Evolutionary conservation across 768 basidiomycete genomes (phyloP).

Genomic region (Naganishia antarctica): DNA sequence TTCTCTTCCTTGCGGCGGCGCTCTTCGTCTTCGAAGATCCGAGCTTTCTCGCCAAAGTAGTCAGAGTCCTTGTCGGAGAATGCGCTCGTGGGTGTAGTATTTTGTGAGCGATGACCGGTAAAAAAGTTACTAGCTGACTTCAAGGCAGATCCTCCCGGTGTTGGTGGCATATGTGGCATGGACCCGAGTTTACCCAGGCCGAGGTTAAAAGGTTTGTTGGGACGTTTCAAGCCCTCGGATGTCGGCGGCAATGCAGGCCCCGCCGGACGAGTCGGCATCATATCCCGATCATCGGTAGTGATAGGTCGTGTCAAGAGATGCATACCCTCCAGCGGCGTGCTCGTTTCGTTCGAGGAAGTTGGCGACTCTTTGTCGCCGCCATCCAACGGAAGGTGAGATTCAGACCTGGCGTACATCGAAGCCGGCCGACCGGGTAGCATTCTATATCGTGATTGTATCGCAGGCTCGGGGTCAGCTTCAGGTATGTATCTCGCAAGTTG

Average conservation of each 20-base stretch:
- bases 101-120: conserved; percentile 40
- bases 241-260: not conserved
- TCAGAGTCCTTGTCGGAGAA: conserved; percentile 36
- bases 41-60: conserved; percentile 40
- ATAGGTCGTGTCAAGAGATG: conserved; percentile 3
- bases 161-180: conserved; percentile 9
- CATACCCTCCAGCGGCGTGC: not conserved
- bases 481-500: conserved; percentile 58
- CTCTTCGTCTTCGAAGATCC: conserved; percentile 39
- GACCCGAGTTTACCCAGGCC: conserved; percentile 10
- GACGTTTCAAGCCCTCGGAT: not conserved
- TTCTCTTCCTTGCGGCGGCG: conserved; percentile 51
- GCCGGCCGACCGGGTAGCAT: not conserved
- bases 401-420: conserved; percentile 23
- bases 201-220: conserved; percentile 25
- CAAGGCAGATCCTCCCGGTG: conserved; percentile 28
- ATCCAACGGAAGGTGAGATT: conserved; percentile 12
- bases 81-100: conserved; percentile 40
- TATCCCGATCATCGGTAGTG: conserved; percentile 22
- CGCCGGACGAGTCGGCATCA: conserved; percentile 7
- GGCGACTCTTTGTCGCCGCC: conserved; percentile 19
- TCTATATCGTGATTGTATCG: not conserved
- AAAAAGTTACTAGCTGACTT: conserved; percentile 44
- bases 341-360: conserved; percentile 8
- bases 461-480: conserved; percentile 28